These are phyloP conservation scores for Colletotrichum filicis DNA, from an alignment of 2,329 filamentous ascomycete species.

Conservation along the genomic window DNA sequence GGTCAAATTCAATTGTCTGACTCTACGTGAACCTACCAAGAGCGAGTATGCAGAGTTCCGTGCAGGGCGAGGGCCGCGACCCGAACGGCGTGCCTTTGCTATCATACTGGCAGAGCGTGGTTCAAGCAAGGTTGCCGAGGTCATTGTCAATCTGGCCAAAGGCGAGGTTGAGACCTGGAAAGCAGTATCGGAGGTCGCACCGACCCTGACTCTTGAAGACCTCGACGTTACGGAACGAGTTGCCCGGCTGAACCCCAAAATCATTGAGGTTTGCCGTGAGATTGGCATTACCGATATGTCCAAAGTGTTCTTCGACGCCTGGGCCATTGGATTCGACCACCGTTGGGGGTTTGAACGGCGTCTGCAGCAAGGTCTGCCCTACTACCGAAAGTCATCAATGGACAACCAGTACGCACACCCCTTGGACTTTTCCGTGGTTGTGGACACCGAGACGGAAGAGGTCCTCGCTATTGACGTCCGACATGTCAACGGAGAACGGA, in stretches of 20 bases:
- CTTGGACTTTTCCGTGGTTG: slow-evolving; percentile 53
- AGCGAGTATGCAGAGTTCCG: neutral
- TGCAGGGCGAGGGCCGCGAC: neutral
- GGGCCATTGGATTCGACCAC: neutral
- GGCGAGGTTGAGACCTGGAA: neutral
- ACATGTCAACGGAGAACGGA: slow-evolving; percentile 65
- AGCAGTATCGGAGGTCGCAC: neutral
- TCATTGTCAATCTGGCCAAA: neutral
- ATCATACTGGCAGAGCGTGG: neutral
- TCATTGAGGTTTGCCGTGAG: neutral
- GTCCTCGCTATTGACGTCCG: slow-evolving; percentile 57
- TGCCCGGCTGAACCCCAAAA: neutral
- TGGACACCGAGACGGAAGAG: slow-evolving; percentile 57
- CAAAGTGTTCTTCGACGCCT: neutral
- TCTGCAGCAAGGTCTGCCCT: neutral
- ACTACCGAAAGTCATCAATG: neutral
- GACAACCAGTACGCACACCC: slow-evolving; percentile 42
- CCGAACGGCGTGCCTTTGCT: neutral
- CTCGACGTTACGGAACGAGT: neutral
- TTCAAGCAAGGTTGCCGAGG: neutral
- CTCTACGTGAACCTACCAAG: neutral
- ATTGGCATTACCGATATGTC: neutral
- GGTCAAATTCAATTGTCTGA: neutral
- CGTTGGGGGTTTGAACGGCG: neutral
- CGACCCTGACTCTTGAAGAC: neutral